Conservation (phyloP, 495 filamentous ascomycete genomes). For the Schizothecium vesticola region DNA sequence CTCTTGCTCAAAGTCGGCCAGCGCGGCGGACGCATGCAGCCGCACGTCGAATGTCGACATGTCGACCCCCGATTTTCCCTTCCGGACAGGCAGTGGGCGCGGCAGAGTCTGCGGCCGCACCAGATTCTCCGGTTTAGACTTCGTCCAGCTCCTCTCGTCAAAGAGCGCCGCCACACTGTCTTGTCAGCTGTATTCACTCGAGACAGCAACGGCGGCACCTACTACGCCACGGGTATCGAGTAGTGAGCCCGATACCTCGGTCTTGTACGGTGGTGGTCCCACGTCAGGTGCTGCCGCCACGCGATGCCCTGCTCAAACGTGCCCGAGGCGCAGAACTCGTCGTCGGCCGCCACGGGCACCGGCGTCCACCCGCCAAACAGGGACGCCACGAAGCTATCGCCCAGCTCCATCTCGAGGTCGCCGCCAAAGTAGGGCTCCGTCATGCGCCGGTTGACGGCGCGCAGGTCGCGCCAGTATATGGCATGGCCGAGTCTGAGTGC, state of each 20-base stretch:
- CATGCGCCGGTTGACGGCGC: constrained; percentile 27
- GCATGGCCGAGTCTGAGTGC: constrained; percentile 32
- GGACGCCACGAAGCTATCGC: constrained; percentile 34
- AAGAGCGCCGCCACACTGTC: constrained; percentile 15
- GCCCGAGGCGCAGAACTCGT: constrained; percentile 8
- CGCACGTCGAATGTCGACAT: constrained; percentile 2
- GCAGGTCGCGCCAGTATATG: constrained; percentile 35
- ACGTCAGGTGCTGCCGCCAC: constrained; percentile 33
- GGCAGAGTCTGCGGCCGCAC: constrained; percentile 6
- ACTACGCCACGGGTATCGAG: constrained; percentile 35
- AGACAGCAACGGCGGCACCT: constrained; percentile 5
- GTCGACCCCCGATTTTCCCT: constrained; percentile 1
- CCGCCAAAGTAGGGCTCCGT: constrained; percentile 36
- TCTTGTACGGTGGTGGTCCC: constrained; percentile 30
- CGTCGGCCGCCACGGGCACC: constrained; percentile 23
- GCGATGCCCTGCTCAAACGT: constrained; percentile 31
- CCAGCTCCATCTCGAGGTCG: constrained; percentile 40
- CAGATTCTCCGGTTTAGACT: background rate
- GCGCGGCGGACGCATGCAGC: constrained; percentile 16
- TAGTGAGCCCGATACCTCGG: constrained; percentile 34
- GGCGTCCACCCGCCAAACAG: constrained; percentile 38
- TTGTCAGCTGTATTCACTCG: background rate
- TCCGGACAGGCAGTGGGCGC: background rate
- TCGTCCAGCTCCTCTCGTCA: constrained; percentile 4
- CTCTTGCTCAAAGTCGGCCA: constrained; percentile 10